A percentile compares a stretch with the other conserved stretches of the same genome.
Evolutionary conservation across 2,329 filamentous ascomycete genomes (phyloP).

Genomic region (Fusarium coffeatum): DNA sequence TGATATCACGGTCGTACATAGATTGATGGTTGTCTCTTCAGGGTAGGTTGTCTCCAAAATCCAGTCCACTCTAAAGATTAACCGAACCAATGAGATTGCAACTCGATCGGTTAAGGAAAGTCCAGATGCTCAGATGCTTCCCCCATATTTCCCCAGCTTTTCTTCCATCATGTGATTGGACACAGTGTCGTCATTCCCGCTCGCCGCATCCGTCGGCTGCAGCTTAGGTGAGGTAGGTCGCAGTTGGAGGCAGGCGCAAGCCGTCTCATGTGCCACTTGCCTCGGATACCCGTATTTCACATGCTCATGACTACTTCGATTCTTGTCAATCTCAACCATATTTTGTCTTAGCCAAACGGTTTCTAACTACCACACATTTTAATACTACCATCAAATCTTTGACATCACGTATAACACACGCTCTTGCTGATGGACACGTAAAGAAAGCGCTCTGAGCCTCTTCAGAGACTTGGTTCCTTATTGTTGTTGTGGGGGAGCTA

Average conservation of each 20-base stretch:
- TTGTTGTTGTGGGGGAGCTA: conserved; percentile 42
- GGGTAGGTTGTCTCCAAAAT: neutral
- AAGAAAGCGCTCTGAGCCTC: conserved; percentile 29
- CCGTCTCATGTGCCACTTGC: conserved; percentile 44
- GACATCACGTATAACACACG: conserved; percentile 1
- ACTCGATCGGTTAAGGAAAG: neutral
- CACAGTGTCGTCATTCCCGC: conserved; percentile 46
- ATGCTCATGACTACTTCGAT: conserved; percentile 39
- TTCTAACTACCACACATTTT: conserved; percentile 11
- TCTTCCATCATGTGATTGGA: conserved; percentile 44
- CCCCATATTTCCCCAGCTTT: conserved; percentile 47
- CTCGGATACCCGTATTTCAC: conserved; percentile 47
- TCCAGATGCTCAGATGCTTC: neutral
- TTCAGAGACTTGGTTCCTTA: conserved; percentile 28
- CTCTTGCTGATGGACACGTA: conserved; percentile 38
- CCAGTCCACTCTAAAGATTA: no score
- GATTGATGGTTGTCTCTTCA: neutral
- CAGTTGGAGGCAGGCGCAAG: conserved; percentile 24
- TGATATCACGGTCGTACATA: neutral
- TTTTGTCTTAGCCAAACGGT: conserved; percentile 10
- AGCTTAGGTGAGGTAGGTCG: conserved; percentile 32
- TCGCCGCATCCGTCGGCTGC: conserved; percentile 43
- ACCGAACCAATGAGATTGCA: conserved; percentile 15
- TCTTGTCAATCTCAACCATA: conserved; percentile 26
- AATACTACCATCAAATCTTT: conserved; percentile 1